Evolutionary conservation across 768 basidiomycete genomes (phyloP).

Genomic region (Phaffia tasmanica): DNA sequence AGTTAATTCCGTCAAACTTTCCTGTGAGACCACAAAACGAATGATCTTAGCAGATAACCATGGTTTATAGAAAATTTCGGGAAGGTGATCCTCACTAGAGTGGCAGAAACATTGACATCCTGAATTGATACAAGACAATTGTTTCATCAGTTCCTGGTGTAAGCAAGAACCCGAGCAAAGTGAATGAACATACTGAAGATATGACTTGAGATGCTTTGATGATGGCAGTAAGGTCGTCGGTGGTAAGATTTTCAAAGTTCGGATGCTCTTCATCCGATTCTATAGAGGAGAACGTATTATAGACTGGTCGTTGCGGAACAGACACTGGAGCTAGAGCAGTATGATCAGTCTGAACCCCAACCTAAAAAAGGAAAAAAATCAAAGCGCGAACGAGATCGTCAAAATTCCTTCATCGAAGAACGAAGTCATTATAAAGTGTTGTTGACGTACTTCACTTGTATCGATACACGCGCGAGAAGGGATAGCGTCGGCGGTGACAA

Average conservation of each 20-base stretch:
- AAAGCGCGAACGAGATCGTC: background rate
- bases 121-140: background rate
- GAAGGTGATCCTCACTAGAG: slow-evolving; percentile 36
- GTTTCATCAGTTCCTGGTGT: slow-evolving; percentile 37
- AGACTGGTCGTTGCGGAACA: background rate
- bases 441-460: too few relatives aligned
- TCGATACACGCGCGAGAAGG: too few relatives aligned
- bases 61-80: too few relatives aligned
- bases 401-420: background rate
- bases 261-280: background rate
- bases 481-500: too few relatives aligned
- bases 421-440: too few relatives aligned
- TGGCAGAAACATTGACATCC: slow-evolving; percentile 31
- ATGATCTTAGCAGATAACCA: too few relatives aligned
- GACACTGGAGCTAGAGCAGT: background rate
- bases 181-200: slow-evolving; percentile 39
- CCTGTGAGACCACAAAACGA: too few relatives aligned
- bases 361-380: background rate
- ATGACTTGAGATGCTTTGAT: slow-evolving; percentile 58
- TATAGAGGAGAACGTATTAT: background rate
- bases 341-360: slow-evolving; percentile 7
- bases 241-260: slow-evolving; percentile 15
- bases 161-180: slow-evolving; percentile 56
- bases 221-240: slow-evolving; percentile 49
- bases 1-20: too few relatives aligned